Base-by-base conservation (phyloP, 768 basidiomycete species). In the Lactifluus pinguis region DNA sequence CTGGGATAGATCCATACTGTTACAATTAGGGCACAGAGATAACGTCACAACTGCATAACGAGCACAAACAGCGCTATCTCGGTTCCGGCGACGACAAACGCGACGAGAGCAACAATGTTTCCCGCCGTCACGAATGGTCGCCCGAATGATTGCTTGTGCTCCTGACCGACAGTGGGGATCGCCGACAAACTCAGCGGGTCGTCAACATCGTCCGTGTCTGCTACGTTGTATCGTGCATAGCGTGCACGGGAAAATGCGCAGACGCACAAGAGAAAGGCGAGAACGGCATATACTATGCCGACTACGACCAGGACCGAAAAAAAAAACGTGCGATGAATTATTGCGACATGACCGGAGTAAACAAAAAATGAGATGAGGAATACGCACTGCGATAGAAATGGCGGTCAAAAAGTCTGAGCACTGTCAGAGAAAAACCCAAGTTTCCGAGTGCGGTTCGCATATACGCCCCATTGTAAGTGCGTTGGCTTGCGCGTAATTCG, bases 401-500 rank as follows among this genome's bases (percentile, higher is more conserved):
- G 36, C 69, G 68, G 67, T 92, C 87, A 65, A 93, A 94, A n/a
- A 93, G 78, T 49, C 89, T 83, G 10, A 93, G 75, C 55, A 92
- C 80, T 0, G 88, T 79, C 56, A 92, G 71, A 1, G 87, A 79
- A 68, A 87, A 90, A 0, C 88, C 86, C 2, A 94, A 76, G 59
- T 83, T 82, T 14, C 83, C 83, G 9, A 93, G 76, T 0, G 89
- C 89, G 0, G 84, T 87, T 30, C 90, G 83, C 42, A 78, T 79
- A 72, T 92, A 92, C 14, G 90, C 88, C 15, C 89, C 90, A 55
- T 92, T 81, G 68, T 91, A 92, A 0, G 91, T 93, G 45, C 91
- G 79, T 65, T 89, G 84, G 32, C 89, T 79, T 0, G 91, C 91
- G 14, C 91, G 80, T 17, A 93, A 72, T 69, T 93, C 90, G 25